These are phyloP conservation scores for Blastobotrys niveus DNA, from an alignment of 1,139 yeast genomes.

Conservation along the genomic window DNA sequence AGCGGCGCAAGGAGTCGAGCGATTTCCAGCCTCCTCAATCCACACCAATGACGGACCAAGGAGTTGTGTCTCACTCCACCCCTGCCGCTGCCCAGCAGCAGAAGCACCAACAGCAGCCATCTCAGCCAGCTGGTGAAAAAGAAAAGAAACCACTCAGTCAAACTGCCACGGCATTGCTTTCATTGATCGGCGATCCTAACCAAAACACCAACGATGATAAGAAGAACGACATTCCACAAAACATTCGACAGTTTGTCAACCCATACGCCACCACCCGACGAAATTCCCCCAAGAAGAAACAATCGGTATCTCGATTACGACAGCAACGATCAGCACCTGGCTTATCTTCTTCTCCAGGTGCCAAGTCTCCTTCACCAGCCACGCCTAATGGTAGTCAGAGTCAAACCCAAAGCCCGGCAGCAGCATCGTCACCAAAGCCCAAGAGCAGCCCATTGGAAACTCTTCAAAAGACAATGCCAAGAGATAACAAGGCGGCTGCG, in stretches of 20 bases:
- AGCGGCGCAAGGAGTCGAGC: no score
- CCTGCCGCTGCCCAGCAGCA: neutral
- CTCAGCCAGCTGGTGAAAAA: no score
- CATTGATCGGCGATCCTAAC: constrained; percentile 48
- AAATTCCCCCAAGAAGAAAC: constrained; percentile 9
- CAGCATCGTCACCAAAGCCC: constrained; percentile 5
- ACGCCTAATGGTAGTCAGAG: neutral
- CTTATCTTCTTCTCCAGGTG: neutral
- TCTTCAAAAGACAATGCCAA: constrained; percentile 18
- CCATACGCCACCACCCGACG: constrained; percentile 43
- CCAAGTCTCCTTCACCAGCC: neutral
- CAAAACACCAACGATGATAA: constrained; percentile 18
- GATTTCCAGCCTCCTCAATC: no score
- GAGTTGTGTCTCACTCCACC: no score
- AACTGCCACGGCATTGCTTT: constrained; percentile 61
- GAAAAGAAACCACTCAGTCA: constrained; percentile 43
- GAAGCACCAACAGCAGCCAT: no score
- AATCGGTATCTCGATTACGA: neutral
- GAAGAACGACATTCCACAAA: constrained; percentile 15
- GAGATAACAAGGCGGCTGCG: constrained; percentile 2
- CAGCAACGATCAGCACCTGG: constrained; percentile 1
- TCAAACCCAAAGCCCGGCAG: neutral
- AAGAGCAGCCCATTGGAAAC: neutral
- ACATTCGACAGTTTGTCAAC: constrained; percentile 42
- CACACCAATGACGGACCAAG: no score